Conservation (phyloP, 192 early-diverging fungal genomes). For the Thamnidium elegans region DNA sequence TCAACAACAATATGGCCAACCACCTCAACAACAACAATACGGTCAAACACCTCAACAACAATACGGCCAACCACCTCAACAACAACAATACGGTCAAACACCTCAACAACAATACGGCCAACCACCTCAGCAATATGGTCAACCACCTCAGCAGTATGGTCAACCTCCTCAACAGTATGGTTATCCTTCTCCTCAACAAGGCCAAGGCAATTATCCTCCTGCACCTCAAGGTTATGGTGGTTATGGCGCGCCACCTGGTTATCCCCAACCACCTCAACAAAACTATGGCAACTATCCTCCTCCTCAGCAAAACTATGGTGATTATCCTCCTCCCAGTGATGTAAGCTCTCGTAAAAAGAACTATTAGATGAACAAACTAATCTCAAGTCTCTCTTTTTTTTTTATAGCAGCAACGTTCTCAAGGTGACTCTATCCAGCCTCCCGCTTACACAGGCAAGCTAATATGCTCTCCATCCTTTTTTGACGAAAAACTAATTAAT, state of each 20-base stretch:
- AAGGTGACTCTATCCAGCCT: constrained; percentile 12
- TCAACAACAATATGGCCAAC: not conserved
- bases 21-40: constrained; percentile 1
- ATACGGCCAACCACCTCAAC: constrained; percentile 2
- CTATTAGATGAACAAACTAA: not conserved
- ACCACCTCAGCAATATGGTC: constrained; percentile 1
- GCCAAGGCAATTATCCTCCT: not conserved
- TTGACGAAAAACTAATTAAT: not conserved
- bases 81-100: not conserved
- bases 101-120: not conserved
- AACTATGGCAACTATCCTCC: not conserved
- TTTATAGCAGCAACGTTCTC: not conserved
- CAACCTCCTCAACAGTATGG: not conserved
- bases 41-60: constrained; percentile 13
- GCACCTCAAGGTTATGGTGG: no score
- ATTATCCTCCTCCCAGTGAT: not conserved
- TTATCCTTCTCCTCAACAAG: constrained; percentile 16
- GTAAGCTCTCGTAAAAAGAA: not conserved
- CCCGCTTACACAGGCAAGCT: constrained; percentile 21
- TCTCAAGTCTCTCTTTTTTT: not conserved
- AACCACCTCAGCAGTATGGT: constrained; percentile 6
- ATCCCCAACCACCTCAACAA: not conserved
- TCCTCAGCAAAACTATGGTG: not conserved
- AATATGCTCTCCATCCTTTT: not conserved
- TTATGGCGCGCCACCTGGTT: no score